Evolutionary conservation across 129 eudicot genomes (phyloP).

Genomic region (Apium graveolens): DNA sequence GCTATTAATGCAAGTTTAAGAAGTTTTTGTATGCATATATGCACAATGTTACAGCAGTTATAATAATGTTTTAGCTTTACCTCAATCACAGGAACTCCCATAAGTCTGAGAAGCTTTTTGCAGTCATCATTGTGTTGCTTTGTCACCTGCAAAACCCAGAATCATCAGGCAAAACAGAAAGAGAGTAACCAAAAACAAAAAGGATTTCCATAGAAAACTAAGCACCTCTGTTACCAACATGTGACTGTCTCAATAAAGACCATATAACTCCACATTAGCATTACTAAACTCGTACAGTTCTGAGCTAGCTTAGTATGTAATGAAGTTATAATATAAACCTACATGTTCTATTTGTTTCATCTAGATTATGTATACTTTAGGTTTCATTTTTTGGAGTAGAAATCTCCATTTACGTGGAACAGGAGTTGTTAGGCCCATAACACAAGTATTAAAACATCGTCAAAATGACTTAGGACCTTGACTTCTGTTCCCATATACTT

Average conservation of each 20-base stretch:
- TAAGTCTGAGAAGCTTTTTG: constrained; percentile 73
- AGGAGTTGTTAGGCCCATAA: background rate
- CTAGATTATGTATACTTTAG: background rate
- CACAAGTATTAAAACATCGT: background rate
- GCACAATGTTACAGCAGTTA: constrained; percentile 4
- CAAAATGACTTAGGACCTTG: background rate
- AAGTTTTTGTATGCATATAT: background rate
- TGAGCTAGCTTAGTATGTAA: background rate
- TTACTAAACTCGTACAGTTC: background rate
- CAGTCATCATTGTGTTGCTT: constrained; percentile 92
- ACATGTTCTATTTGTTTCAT: background rate
- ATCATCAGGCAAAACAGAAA: background rate
- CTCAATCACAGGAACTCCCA: constrained; percentile 99
- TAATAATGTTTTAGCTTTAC: constrained; percentile 22
- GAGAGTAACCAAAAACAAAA: constrained; percentile 6
- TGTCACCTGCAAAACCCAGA: constrained; percentile 50
- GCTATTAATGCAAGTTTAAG: background rate
- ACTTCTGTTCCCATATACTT: background rate
- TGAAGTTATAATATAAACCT: background rate
- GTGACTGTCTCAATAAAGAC: background rate
- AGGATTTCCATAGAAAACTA: background rate
- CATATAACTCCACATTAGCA: background rate
- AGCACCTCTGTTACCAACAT: background rate
- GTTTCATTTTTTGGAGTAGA: background rate
- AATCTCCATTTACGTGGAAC: background rate